These are phyloP conservation scores for Fonsecaea erecta DNA, from an alignment of 2,329 filamentous ascomycete species.

Conservation along the genomic window DNA sequence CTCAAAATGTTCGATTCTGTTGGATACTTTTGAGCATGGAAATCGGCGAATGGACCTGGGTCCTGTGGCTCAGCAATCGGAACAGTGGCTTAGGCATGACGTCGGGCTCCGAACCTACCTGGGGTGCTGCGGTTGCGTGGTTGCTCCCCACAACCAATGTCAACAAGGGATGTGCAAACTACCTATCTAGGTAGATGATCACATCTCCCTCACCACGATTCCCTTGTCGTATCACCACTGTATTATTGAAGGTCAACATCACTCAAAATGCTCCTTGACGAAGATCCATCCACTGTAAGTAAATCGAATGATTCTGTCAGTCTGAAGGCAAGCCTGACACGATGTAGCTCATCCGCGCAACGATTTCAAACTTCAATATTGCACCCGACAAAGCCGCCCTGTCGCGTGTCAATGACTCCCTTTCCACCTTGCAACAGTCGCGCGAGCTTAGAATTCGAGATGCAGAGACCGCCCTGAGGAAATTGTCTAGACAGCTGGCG, in stretches of 20 bases:
- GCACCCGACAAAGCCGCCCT: slow-evolving; percentile 83
- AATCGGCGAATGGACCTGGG: background rate
- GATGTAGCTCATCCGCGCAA: slow-evolving; percentile 82
- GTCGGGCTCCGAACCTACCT: background rate
- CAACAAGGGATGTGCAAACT: background rate
- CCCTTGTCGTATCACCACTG: background rate
- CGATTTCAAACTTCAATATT: slow-evolving; percentile 94
- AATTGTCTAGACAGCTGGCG: slow-evolving; percentile 75
- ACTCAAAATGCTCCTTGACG: slow-evolving; percentile 79
- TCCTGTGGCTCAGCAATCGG: slow-evolving; percentile 14
- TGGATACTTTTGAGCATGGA: background rate
- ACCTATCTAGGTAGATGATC: background rate
- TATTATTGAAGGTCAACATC: background rate
- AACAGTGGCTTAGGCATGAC: slow-evolving; percentile 20
- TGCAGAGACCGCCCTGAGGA: slow-evolving; percentile 69
- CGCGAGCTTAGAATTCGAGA: slow-evolving; percentile 77
- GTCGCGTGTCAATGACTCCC: slow-evolving; percentile 79
- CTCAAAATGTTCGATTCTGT: background rate
- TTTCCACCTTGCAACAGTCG: slow-evolving; percentile 80
- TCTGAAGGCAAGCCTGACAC: slow-evolving; percentile 10
- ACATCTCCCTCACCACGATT: background rate
- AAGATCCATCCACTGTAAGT: slow-evolving; percentile 82
- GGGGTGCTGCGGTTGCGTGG: background rate
- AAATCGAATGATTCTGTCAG: background rate
- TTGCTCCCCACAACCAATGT: slow-evolving; percentile 28